Base-by-base conservation (phyloP, 805 yeast genomes). In the Ogataea sp. region DNA sequence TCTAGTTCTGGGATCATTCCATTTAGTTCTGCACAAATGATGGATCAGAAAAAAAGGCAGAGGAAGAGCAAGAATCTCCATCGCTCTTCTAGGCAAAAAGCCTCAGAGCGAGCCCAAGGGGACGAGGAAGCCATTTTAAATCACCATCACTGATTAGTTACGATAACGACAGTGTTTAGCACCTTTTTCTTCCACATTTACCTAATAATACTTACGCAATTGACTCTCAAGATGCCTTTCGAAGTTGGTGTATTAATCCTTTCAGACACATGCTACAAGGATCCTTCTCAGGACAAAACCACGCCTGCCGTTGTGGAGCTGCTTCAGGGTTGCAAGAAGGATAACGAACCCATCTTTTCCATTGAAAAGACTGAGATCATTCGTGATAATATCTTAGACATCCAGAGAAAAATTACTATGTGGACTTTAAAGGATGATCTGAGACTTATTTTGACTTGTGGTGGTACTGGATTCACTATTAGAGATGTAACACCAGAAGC, bases 401-500 rank as follows among this genome's bases (percentile, higher is more conserved):
- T 71, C 25, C 65, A 59, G 35, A 32, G 40, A 5, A 43, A 34
- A 2, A 41, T 69, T 9, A 41, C 40, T 10, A 39, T 48, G 10
- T 56, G 65, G 59, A 52, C 59, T 1, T 38, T 40, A 8, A 35
- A 32, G 3, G 50, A 36, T 14, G 48, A 43, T 4, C 15, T 56
- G n/a, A 37, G 49, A 16, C 43, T 71, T 16, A 52, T 73, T 8
- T 32, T 73, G n/a, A 68, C 76, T 1, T 55, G 69, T 23, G 80
- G 80, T 4, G 78, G 80, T 0, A 73, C 80, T 0, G 79, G 80
- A 6, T 70, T 73, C 49, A 52, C 69, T 2, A 47, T 45, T 4
- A 48, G 58, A 6, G 80, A 73, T 50, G 49, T 58, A 7, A 72
- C 80, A 2, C 78, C 78, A 0, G 80, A 73, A 38, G 75, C 76